A percentile compares a stretch with the other conserved stretches of the same genome.
Conservation (phyloP, 2,329 filamentous ascomycete species). For the Cercospora zeae-maydis region DNA sequence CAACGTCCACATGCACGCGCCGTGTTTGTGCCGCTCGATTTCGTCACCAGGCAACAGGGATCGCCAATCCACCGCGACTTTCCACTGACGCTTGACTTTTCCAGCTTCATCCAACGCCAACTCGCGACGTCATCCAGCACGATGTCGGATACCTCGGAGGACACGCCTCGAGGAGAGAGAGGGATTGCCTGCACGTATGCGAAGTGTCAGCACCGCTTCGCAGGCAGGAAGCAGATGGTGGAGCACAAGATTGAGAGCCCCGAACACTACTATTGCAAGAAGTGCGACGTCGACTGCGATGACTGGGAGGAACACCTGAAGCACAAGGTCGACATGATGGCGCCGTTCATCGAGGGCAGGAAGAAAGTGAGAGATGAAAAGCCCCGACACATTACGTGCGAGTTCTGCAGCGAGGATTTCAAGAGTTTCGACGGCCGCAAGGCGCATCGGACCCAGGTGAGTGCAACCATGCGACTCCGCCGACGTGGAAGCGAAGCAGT, state of each 20-base stretch:
- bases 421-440: conserved; percentile 51
- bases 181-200: conserved; percentile 43
- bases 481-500: neutral
- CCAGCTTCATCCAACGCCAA: neutral
- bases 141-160: conserved; percentile 6
- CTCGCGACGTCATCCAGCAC: neutral
- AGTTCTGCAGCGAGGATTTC: conserved; percentile 56
- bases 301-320: conserved; percentile 33
- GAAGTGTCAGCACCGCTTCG: conserved; percentile 48
- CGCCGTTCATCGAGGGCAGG: conserved; percentile 26
- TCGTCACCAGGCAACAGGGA: neutral
- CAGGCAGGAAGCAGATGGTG: conserved; percentile 45
- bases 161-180: conserved; percentile 12
- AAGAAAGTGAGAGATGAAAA: conserved; percentile 21
- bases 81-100: neutral
- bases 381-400: conserved; percentile 51
- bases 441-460: conserved; percentile 51
- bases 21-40: neutral
- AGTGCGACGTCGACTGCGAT: conserved; percentile 40
- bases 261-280: conserved; percentile 45
- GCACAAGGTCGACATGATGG: conserved; percentile 38
- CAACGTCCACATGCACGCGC: neutral
- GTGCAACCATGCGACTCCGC: conserved; percentile 16
- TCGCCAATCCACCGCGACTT: neutral
- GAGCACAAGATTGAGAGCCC: conserved; percentile 49